Evolutionary conservation across 352 stramenopile species (phyloP), one percentile per base, ranked within the genome.

Genomic region (Phytophthora chlamydospora): DNA sequence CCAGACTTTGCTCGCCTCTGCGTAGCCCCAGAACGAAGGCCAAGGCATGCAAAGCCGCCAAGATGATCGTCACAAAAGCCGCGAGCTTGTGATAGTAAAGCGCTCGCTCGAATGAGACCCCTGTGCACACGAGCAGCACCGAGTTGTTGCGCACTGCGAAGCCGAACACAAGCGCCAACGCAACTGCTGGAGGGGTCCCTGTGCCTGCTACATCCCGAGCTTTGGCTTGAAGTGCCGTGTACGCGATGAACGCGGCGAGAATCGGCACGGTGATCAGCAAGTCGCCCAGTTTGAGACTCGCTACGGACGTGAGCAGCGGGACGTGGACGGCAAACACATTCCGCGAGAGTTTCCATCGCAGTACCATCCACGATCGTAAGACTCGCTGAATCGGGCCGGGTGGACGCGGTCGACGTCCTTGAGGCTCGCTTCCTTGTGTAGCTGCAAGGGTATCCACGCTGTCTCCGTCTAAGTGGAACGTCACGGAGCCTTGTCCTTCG

Each of bases 41-140:
- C 21, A 78, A 53, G 0, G 44, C 79, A 48, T 89, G 79, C 1
- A 87, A 38, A 4, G 19, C 62, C 0, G 56, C 24, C 14, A 84
- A 45, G 13, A 83, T 13, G 32, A 83, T 71, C 9, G 73, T 58
- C 5, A 87, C 48, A 16, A 76, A 52, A 21, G 66, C 74, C 10
- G 74, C 72, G 14, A 83, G 32, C 52, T 84, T 85, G 73, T 87
- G 79, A 46, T 87, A 89, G 7, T 82, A 66, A 1, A 89, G 49
- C 29, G 70, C 67, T n/a, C 79, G 62, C 19, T 87, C 79, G 45
- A 80, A 89, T 0, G 75, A 54, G 16, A 89, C 66, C 0, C 74
- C 76, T 11, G 72, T 82, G 12, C 57, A 50, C 8, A 65, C 24
- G 7, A 84, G 55, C 41, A 89, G 45, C 35, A 84, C 29, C 4